Base-by-base conservation (phyloP, 176 grass and related monocot genomes). In the Melocanna baccifera region DNA sequence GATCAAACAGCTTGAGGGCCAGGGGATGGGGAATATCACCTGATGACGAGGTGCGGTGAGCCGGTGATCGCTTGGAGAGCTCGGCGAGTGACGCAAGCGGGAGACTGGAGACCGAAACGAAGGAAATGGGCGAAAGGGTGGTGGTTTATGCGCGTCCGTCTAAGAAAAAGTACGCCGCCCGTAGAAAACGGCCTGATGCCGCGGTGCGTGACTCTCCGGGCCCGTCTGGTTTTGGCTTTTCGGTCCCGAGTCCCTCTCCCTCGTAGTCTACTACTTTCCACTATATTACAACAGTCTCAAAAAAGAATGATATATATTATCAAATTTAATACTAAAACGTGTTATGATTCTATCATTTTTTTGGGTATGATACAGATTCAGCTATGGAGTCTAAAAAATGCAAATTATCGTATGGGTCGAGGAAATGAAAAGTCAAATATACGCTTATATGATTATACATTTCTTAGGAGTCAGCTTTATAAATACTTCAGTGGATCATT, bases 141-240 rank as follows among this genome's bases (percentile, higher is more conserved):
- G 67, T 65, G 62, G 62, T 62, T 82, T 82, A 82, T 83, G 72
- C 68, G 53, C 80, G 68, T 72, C 53, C 20, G 29, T 64, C 70
- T 59, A 18, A 16, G n/a, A 45, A 28, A 3, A 29, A 22, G 47
- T 5, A 64, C 80, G 55, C 77, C 53, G 83, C 83, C 69, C 82
- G 42, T 36, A 25, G 70, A 75, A 76, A 85, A 63, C 87, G 77
- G 70, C 39, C 25, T 28, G 26, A 37, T 39, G 79, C 47, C 64
- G 78, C 67, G 9, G 18, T 11, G 42, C 69, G 69, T 25, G 12
- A 15, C n/a, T 34, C 45, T 62, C 4, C 12, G 19, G 67, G 1
- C 25, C 19, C 16, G 13, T 12, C 14, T 36, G 4, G 26, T 82
- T 71, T 71, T 71, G 23, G 32, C 32, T 34, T 34, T 34, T 34